A percentile compares a stretch with the other conserved stretches of the same genome.
phyloP scores from a whole-genome alignment of 441 rosid species.

The Sinapis alba region DNA sequence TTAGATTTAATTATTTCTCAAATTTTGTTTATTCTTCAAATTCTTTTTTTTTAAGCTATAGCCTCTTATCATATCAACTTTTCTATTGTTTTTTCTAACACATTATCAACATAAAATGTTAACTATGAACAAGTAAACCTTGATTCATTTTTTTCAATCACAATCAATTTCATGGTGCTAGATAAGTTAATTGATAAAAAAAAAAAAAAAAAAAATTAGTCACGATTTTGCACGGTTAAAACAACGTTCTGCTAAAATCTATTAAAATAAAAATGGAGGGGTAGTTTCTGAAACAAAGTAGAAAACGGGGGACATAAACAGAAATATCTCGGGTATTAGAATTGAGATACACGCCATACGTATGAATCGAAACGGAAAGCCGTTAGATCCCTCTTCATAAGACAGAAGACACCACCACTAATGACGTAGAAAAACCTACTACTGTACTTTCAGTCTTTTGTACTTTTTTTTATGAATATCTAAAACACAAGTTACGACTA shows the following conservation, averaged over 20 bases:
- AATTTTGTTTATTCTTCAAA: too few species aligned
- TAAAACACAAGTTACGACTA: too few species aligned
- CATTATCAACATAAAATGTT: too few species aligned
- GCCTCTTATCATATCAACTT: too few species aligned
- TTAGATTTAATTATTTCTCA: too few species aligned
- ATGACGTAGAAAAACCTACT: background rate
- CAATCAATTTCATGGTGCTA: too few species aligned
- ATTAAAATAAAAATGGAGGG: background rate
- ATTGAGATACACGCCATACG: background rate
- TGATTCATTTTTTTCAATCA: background rate
- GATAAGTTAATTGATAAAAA: too few species aligned
- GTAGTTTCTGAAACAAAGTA: background rate
- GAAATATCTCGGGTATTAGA: background rate
- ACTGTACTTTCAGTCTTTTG: background rate
- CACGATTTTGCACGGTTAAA: too few species aligned
- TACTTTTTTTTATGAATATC: background rate
- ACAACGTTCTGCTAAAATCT: too few species aligned
- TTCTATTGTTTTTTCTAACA: too few species aligned
- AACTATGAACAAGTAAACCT: background rate
- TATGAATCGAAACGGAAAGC: conserved; percentile 1
- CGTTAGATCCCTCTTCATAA: background rate
- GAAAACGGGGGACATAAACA: background rate
- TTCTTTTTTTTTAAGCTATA: too few species aligned
- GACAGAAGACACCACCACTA: background rate
- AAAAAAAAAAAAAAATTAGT: too few species aligned